Base-by-base conservation (phyloP, 2,329 filamentous ascomycete species). In the Albophoma yamanashiensis region DNA sequence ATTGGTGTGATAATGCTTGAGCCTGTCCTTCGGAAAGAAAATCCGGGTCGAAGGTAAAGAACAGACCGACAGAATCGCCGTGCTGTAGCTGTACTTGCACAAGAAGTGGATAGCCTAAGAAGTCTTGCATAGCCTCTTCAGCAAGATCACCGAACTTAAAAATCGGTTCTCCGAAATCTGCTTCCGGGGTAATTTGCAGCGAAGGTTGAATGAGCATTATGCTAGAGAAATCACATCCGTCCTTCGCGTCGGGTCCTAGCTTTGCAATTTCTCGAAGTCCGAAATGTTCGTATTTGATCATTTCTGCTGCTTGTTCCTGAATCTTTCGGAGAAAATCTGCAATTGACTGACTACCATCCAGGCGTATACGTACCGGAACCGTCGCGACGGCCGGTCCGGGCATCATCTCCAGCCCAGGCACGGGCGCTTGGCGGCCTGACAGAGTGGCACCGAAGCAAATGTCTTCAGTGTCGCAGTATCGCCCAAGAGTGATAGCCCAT, bases 241-340 rank as follows among this genome's bases (percentile, higher is more conserved):
- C 53, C 2, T 31, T 36, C 9, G 15, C 27, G 14, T 52, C 58
- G 1, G 17, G 15, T 6, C 34, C 14, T 4, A 57, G 2, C 5
- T 34, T 56, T 22, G 55, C 20, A 15, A 60, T 60, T 1, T 52
- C 50, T 14, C 40, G 55, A 3, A 60, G 31, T 2, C 40, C 58
- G 20, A 56, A 56, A 15, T 57, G 53, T 8, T 60, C 58, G 36
- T 38, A 22, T 17, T 9, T 2, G 2, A 27, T 42, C 20, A 66
- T 66, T 4, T 60, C 55, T 0, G 60, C 47, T 1, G 65, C 64
- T 6, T 65, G 62, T 11, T 39, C 52, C 36, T 63, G 62, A 2
- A 65, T 43, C 22, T 31, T 34, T 8, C 22, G 42, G 12, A 67
- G 59, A 14, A 56, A 42, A 4, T 2, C 11, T 17, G 47, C 15